Evolutionary conservation across 2,329 filamentous ascomycete genomes (phyloP), one percentile per base, ranked within the genome.

Genomic region (Dothiorella sarmentorum): DNA sequence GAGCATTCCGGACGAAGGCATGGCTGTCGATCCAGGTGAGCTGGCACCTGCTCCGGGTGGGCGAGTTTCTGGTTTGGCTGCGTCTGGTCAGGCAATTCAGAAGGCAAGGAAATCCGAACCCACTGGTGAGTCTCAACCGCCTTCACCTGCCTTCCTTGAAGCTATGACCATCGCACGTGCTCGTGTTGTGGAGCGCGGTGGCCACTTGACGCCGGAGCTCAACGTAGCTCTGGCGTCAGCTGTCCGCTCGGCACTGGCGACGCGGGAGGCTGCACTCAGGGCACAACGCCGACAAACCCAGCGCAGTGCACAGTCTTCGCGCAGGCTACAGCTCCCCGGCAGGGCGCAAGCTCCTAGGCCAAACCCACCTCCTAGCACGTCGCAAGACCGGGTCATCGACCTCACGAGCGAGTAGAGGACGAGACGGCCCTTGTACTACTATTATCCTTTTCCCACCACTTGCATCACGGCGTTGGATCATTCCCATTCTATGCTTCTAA

Each of bases 1-100:
- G 1, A 64, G 66, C 17, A 26, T 53, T 4, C 45, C 27, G 2
- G 40, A 47, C 4, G 37, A 18, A 22, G 56, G n/a, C n/a, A 22
- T 22, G 2, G 45, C 17, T 5, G 31, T 43, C 9, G 45, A 59
- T 20, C 45, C 20, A 18, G 15, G 24, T 6, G 56, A 59, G 20
- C 45, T 59, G 9, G 43, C 24, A 7, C n/a, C 22, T 2, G 17
- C 17, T 31, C 35, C 24, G 3, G 29, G 27, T 2, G 37, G 24
- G 13, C 38, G 51, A 27, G 33, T 42, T 7, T 37, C 20, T 40
- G 56, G 43, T n/a, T 17, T 58, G 29, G 56, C 56, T 7, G 56
- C 26, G n/a, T n/a, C 45, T 3, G 17, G 40, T 11, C 40, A 35
- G 33, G 22, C 22, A 10, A 18, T 15, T 5, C 29, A 27, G 9